Conservation (phyloP, 306 rosid species). For the Pyrus betulifolia region DNA sequence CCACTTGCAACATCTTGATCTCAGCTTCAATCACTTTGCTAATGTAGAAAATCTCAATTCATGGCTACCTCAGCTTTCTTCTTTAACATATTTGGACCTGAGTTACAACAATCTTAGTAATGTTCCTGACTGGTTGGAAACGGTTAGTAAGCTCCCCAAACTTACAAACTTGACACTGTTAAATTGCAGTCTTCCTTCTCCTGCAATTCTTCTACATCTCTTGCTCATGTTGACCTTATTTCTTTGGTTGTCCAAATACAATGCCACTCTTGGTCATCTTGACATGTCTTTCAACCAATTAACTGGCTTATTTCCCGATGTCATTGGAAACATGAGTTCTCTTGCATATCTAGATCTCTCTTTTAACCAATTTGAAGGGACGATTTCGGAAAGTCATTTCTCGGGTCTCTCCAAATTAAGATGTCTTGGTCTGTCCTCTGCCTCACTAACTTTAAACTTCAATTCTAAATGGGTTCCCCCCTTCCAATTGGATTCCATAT, state of each 20-base stretch:
- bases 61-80: no score
- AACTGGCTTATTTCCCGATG: not conserved
- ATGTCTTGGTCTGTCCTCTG: rapidly evolving
- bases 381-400: not conserved
- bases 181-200: not conserved
- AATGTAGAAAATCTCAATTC: no score
- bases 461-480: no score
- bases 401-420: not conserved
- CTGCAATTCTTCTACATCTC: not conserved
- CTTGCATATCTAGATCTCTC: not conserved
- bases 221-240: not conserved
- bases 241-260: not conserved
- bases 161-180: no score
- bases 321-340: not conserved
- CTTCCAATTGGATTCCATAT: not conserved
- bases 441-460: not conserved
- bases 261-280: not conserved
- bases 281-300: rapidly evolving
- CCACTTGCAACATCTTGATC: no score
- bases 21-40: no score
- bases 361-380: not conserved
- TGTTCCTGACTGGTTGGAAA: no score
- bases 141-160: no score
- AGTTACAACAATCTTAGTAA: no score
- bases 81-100: no score